Conservation (phyloP, 2,329 filamentous ascomycete species). For the Didymellaceae sp. region DNA sequence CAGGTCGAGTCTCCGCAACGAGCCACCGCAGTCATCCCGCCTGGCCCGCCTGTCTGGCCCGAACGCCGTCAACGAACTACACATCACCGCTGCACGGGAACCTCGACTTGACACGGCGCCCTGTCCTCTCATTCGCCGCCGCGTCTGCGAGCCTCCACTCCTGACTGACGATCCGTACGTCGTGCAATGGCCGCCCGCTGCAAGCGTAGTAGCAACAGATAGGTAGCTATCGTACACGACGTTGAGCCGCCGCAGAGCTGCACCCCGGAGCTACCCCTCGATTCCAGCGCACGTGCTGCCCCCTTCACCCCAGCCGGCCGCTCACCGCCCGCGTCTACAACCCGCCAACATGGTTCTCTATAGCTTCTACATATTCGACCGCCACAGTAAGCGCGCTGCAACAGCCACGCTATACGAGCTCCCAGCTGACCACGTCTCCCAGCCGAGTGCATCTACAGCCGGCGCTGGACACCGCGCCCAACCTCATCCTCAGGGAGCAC, state of each 20-base stretch:
- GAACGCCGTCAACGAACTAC: background rate
- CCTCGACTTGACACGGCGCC: background rate
- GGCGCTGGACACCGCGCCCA: slow-evolving; percentile 73
- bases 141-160: background rate
- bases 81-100: background rate
- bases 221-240: too few relatives aligned
- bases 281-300: slow-evolving; percentile 2
- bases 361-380: slow-evolving; percentile 98
- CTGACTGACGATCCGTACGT: background rate
- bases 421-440: background rate
- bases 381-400: slow-evolving; percentile 74
- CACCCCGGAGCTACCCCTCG: slow-evolving; percentile 15
- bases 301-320: slow-evolving; percentile 9
- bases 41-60: background rate
- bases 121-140: background rate
- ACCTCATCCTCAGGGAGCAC: slow-evolving; percentile 44
- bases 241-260: too few relatives aligned
- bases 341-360: slow-evolving; percentile 79
- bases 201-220: background rate
- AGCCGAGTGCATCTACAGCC: slow-evolving; percentile 98
- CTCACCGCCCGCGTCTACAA: background rate
- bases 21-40: slow-evolving; percentile 5
- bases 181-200: background rate
- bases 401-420: background rate
- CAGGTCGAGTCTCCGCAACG: background rate